A percentile compares a stretch with the other conserved stretches of the same genome.
phyloP scores from a whole-genome alignment of 805 yeast species.

The Starmerella davenportii region DNA sequence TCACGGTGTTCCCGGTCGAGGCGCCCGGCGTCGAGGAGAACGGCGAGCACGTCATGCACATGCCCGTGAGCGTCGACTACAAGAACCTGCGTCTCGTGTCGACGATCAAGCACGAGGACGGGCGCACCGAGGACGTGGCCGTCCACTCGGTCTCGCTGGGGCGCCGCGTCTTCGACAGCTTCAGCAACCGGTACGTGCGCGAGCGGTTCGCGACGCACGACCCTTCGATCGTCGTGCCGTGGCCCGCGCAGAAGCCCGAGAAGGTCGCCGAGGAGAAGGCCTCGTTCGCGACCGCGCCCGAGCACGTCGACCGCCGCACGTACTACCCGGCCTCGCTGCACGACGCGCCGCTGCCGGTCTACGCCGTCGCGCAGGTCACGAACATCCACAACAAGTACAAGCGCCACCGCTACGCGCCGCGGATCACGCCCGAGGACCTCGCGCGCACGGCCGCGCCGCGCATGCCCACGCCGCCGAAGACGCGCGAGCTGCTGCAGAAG shows the following conservation, averaged over 20 bases:
- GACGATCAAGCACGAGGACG: constrained; percentile 47
- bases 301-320: constrained; percentile 49
- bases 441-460: constrained; percentile 46
- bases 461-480: constrained; percentile 53
- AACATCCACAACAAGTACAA: constrained; percentile 55
- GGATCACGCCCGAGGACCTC: constrained; percentile 44
- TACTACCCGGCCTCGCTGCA: constrained; percentile 52
- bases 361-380: constrained; percentile 49
- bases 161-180: constrained; percentile 56
- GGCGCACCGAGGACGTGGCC: constrained; percentile 50
- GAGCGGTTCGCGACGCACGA: constrained; percentile 58
- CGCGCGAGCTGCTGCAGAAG: constrained; percentile 25
- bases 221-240: constrained; percentile 57
- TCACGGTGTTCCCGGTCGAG: constrained; percentile 45
- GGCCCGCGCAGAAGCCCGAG: constrained; percentile 64
- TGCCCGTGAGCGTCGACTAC: constrained; percentile 45
- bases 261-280: constrained; percentile 20
- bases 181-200: constrained; percentile 57
- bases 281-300: constrained; percentile 37
- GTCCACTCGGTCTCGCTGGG: constrained; percentile 54
- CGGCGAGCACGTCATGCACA: constrained; percentile 48
- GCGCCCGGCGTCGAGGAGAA: constrained; percentile 35
- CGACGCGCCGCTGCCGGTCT: constrained; percentile 50
- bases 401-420: constrained; percentile 31
- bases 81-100: constrained; percentile 59